Percentiles rank a stretch among this genome's conserved stretches.
phyloP scores from a whole-genome alignment of 306 rosid species.

The Vigna unguiculata region DNA sequence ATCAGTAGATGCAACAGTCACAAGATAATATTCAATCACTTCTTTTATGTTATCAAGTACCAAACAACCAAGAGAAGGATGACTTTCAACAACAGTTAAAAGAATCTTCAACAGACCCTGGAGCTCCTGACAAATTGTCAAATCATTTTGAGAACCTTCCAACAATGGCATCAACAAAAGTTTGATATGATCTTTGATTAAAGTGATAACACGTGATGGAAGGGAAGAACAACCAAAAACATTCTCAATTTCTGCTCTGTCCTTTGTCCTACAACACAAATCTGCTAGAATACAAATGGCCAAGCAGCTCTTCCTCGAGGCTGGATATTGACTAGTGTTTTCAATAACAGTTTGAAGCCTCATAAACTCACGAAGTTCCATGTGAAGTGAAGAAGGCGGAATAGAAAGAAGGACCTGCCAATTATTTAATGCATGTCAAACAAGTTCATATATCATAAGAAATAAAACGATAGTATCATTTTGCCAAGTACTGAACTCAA shows the following conservation, averaged over 20 bases:
- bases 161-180: constrained; percentile 45
- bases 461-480: background rate
- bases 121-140: constrained; percentile 47
- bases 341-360: constrained; percentile 22
- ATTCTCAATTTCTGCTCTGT: constrained; percentile 36
- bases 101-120: constrained; percentile 51
- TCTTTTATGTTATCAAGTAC: constrained; percentile 55
- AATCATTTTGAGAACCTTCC: constrained; percentile 43
- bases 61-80: constrained; percentile 53
- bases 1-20: constrained; percentile 29
- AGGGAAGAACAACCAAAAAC: constrained; percentile 42
- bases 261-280: constrained; percentile 45
- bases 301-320: background rate
- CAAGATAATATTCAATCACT: constrained; percentile 17
- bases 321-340: constrained; percentile 6
- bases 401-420: constrained; percentile 12
- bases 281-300: constrained; percentile 43
- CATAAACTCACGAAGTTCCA: background rate
- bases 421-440: background rate
- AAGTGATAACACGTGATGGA: constrained; percentile 50
- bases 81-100: constrained; percentile 45
- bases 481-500: background rate
- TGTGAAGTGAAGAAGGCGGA: constrained; percentile 3
- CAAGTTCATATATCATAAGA: background rate
- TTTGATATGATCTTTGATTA: constrained; percentile 59